Evolutionary conservation across 176 grass and related monocot genomes (phyloP).

Genomic region (Tillandsia fasciculata): DNA sequence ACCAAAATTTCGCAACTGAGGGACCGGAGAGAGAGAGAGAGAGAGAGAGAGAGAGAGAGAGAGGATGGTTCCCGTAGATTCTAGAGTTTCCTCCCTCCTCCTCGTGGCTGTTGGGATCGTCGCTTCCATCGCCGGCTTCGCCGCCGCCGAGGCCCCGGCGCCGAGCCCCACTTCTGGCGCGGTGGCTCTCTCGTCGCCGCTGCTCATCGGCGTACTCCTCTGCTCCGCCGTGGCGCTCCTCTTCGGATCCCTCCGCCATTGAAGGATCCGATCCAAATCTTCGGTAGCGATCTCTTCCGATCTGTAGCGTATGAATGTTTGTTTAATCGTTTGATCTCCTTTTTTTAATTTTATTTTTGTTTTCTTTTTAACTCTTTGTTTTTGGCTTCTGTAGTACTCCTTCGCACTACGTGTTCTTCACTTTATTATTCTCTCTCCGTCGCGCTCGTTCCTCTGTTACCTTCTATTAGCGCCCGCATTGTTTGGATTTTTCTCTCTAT

Average conservation of each 20-base stretch:
- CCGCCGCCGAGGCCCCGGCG: conserved; percentile 8
- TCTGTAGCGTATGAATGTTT: no score
- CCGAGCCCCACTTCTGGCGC: conserved; percentile 13
- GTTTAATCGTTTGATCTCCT: neutral
- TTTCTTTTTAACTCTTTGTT: no score
- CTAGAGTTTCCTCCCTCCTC: neutral
- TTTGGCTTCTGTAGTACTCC: no score
- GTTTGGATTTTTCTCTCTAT: no score
- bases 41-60: neutral
- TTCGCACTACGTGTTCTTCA: no score
- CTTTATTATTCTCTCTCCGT: no score
- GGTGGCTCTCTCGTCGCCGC: neutral
- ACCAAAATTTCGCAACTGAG: neutral
- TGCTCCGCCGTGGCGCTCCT: conserved; percentile 2
- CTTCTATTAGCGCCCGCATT: no score
- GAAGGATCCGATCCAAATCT: neutral
- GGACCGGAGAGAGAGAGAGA: neutral
- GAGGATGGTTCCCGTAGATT: conserved; percentile 1
- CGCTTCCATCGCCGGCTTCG: neutral
- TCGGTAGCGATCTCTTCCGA: neutral
- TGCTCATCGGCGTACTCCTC: neutral
- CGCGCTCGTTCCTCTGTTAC: no score
- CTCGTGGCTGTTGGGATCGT: neutral
- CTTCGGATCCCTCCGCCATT: conserved; percentile 12
- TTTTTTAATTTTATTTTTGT: neutral